Conservation (phyloP, 192 early-diverging fungal genomes). For the Rhizophagus prolifer region DNA sequence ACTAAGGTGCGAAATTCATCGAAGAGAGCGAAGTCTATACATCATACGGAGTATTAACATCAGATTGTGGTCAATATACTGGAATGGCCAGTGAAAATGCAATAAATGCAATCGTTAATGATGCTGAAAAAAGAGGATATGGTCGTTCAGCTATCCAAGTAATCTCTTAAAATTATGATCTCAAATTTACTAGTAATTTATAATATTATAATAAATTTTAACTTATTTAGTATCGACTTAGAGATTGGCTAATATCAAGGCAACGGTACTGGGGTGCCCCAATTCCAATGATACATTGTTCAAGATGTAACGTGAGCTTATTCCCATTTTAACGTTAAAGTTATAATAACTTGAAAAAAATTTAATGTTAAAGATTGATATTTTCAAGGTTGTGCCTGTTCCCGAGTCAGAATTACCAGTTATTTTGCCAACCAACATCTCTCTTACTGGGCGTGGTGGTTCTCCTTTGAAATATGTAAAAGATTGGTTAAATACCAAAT, state of each 20-base stretch:
- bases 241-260: slow-evolving; percentile 95
- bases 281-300: slow-evolving; percentile 91
- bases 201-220: neutral
- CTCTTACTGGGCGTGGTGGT: slow-evolving; percentile 63
- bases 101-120: slow-evolving; percentile 47
- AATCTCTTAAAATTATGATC: slow-evolving; percentile 6
- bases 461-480: slow-evolving; percentile 63
- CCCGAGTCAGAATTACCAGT: slow-evolving; percentile 80
- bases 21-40: slow-evolving; percentile 37
- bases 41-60: slow-evolving; percentile 57
- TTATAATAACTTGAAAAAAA: neutral
- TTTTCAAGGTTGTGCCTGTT: slow-evolving; percentile 70
- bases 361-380: neutral
- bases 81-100: slow-evolving; percentile 64
- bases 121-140: slow-evolving; percentile 46
- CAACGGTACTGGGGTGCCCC: slow-evolving; percentile 98
- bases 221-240: slow-evolving; percentile 69
- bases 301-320: slow-evolving; percentile 59
- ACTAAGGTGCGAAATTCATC: neutral
- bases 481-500: slow-evolving; percentile 74
- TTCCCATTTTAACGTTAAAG: neutral
- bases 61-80: slow-evolving; percentile 54
- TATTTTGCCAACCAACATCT: slow-evolving; percentile 58
- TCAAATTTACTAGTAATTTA: neutral
- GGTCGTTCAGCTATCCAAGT: slow-evolving; percentile 45